These are phyloP conservation scores for Coniophora puteana DNA, from an alignment of 1,284 basidiomycete genomes.

Conservation along the genomic window DNA sequence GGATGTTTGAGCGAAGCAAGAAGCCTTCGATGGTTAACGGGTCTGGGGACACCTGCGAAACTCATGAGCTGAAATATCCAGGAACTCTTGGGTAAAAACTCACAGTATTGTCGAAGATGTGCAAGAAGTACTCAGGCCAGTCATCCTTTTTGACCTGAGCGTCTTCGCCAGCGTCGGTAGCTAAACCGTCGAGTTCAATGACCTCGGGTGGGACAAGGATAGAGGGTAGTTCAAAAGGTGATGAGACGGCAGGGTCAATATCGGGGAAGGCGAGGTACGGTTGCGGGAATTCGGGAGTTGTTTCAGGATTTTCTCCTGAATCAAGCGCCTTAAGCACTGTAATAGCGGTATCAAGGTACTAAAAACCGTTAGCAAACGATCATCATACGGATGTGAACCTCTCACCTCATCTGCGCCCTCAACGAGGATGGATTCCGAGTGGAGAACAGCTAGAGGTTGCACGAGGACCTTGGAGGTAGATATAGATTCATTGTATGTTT, in stretches of 20 bases:
- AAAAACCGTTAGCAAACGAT: constrained; percentile 3
- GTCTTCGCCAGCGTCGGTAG: constrained; percentile 60
- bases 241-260: constrained; percentile 37
- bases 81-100: constrained; percentile 19
- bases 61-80: constrained; percentile 1
- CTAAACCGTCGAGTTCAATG: constrained; percentile 71
- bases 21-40: constrained; percentile 75
- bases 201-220: constrained; percentile 87
- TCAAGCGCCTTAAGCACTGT: constrained; percentile 51
- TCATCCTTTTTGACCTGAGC: constrained; percentile 72
- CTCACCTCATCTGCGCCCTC: constrained; percentile 61
- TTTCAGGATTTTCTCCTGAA: constrained; percentile 51
- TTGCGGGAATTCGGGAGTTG: constrained; percentile 56
- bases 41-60: constrained; percentile 72
- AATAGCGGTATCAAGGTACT: constrained; percentile 68
- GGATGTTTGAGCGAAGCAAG: constrained; percentile 70
- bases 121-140: constrained; percentile 69
- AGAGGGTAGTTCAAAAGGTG: constrained; percentile 68
- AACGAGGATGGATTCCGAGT: constrained; percentile 35
- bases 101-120: constrained; percentile 80
- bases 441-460: constrained; percentile 50
- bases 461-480: constrained; percentile 56
- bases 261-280: constrained; percentile 57
- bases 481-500: constrained; percentile 61
- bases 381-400: background rate